Conservation (phyloP, 129 eudicot species). For the Artemisia annua region DNA sequence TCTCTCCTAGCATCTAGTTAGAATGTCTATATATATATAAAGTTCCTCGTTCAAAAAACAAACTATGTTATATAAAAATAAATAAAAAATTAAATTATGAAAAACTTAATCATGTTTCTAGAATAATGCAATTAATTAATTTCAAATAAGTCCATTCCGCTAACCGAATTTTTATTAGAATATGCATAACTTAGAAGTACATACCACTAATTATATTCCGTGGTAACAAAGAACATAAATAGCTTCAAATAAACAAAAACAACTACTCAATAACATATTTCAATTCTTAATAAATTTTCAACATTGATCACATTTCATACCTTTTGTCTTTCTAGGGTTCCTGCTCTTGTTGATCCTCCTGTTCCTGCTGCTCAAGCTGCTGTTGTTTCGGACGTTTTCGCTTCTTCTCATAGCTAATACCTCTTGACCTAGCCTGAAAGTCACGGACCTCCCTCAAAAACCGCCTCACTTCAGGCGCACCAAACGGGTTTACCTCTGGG, state of each 20-base stretch:
- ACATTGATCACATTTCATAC: conserved; percentile 13
- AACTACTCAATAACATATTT: not conserved
- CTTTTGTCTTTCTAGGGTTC: conserved; percentile 15
- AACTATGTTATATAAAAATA: too few species aligned
- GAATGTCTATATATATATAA: too few species aligned
- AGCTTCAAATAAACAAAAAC: not conserved
- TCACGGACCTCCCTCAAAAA: conserved; percentile 46
- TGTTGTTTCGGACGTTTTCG: conserved; percentile 35
- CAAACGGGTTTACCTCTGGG: conserved; percentile 45
- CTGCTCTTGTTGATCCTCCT: conserved; percentile 31
- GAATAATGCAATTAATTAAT: not conserved
- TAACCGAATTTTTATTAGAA: conserved; percentile 16
- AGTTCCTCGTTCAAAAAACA: too few species aligned
- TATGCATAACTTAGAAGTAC: not conserved
- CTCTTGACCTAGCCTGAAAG: conserved; percentile 42
- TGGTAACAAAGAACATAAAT: conserved; percentile 19
- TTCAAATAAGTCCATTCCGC: conserved; percentile 9
- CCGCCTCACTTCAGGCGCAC: conserved; percentile 39
- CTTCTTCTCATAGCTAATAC: conserved; percentile 47
- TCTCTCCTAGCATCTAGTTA: too few species aligned
- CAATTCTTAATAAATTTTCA: conserved; percentile 1
- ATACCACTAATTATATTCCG: not conserved
- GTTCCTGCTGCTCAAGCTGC: conserved; percentile 4
- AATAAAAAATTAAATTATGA: too few species aligned
- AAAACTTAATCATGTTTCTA: too few species aligned